These are phyloP conservation scores for Diaporthe caulivora DNA, from an alignment of 2,329 filamentous ascomycete species.

Conservation along the genomic window DNA sequence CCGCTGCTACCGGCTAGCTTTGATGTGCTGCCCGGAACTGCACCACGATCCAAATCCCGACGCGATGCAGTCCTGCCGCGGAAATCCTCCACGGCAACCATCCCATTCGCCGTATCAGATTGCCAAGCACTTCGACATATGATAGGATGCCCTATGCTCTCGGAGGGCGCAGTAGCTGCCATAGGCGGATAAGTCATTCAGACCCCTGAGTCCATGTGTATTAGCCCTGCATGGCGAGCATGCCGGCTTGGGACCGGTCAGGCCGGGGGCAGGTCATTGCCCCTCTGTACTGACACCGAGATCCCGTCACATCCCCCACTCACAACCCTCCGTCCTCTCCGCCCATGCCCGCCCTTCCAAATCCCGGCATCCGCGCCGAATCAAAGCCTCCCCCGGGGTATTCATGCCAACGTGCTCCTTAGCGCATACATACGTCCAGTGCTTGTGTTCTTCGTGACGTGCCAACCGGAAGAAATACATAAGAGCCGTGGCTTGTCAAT, in stretches of 20 bases:
- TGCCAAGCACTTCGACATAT: neutral
- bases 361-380: conserved; percentile 12
- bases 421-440: neutral
- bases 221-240: neutral
- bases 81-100: conserved; percentile 1
- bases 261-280: neutral
- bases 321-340: conserved; percentile 9
- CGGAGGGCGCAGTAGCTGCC: neutral
- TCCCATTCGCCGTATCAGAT: neutral
- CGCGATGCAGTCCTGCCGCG: conserved; percentile 16
- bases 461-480: neutral
- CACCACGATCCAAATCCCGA: too few relatives aligned
- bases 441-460: neutral
- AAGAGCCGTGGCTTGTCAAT: neutral
- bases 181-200: neutral
- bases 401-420: neutral
- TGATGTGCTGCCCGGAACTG: neutral
- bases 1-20: neutral
- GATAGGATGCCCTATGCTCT: neutral
- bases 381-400: neutral
- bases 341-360: conserved; percentile 4
- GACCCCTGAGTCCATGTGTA: neutral
- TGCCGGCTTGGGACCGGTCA: neutral
- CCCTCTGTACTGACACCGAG: conserved; percentile 1
- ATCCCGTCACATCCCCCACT: conserved; percentile 17